Evolutionary conservation across 495 filamentous ascomycete species (phyloP).

Genomic region (Clavariopsis aquatica): DNA sequence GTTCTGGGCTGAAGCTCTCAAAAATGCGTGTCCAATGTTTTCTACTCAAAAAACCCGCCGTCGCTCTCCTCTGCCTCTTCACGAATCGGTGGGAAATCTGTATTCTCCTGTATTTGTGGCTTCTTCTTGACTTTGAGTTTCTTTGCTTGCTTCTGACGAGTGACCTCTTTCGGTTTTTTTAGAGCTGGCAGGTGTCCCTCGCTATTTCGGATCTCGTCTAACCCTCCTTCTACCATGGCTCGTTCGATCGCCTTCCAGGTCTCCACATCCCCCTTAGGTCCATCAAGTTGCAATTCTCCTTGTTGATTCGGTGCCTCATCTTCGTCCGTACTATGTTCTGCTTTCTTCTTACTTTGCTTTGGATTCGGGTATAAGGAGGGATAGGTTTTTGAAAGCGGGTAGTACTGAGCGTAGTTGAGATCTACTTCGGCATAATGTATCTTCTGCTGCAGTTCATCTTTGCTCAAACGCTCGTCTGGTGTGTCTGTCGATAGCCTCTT

Average conservation of each 20-base stretch:
- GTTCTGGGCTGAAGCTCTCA: neutral
- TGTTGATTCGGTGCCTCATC: conserved; percentile 19
- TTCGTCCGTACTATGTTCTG: conserved; percentile 31
- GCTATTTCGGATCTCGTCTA: conserved; percentile 52
- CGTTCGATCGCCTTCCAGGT: conserved; percentile 72
- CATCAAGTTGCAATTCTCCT: neutral
- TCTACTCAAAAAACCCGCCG: conserved; percentile 57
- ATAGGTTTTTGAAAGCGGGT: conserved; percentile 78
- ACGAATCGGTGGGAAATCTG: conserved; percentile 5
- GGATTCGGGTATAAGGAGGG: conserved; percentile 66
- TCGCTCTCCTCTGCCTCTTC: conserved; percentile 55
- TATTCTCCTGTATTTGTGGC: conserved; percentile 20
- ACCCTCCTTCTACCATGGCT: conserved; percentile 65
- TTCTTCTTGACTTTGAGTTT: conserved; percentile 20
- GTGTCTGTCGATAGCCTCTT: conserved; percentile 52
- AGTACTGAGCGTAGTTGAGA: conserved; percentile 79
- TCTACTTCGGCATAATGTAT: conserved; percentile 76
- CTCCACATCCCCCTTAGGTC: conserved; percentile 51
- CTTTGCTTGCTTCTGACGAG: conserved; percentile 1
- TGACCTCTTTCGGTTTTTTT: conserved; percentile 5
- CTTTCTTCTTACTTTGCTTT: conserved; percentile 19
- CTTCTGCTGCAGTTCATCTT: conserved; percentile 42
- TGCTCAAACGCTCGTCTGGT: conserved; percentile 51
- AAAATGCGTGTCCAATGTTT: no score
- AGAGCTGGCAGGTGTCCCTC: conserved; percentile 41